Evolutionary conservation across 352 stramenopile genomes (phyloP).

Genomic region (Pythium insidiosum): DNA sequence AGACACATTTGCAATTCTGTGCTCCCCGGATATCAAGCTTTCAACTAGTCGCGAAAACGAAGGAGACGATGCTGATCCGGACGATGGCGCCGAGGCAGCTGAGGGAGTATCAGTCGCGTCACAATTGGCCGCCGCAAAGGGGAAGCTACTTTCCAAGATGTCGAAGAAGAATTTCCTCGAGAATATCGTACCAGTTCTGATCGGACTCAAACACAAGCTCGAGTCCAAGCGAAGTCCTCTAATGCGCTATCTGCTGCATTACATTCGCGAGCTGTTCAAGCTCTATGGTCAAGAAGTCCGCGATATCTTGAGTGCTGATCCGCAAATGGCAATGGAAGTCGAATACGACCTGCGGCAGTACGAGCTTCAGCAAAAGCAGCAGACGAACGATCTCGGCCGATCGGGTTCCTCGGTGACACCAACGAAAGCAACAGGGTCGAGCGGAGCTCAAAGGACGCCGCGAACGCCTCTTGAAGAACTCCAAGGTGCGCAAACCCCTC

Average conservation of each 20-base stretch:
- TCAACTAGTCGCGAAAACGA: constrained; percentile 34
- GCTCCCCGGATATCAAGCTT: constrained; percentile 84
- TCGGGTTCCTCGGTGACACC: no score
- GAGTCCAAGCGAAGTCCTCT: constrained; percentile 91
- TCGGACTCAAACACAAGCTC: constrained; percentile 93
- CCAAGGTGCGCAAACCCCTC: constrained; percentile 7
- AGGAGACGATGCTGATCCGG: constrained; percentile 54
- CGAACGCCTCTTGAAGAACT: constrained; percentile 12
- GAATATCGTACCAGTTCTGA: constrained; percentile 94
- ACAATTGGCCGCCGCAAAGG: constrained; percentile 86
- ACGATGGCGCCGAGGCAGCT: constrained; percentile 37
- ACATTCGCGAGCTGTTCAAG: constrained; percentile 93
- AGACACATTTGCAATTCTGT: constrained; percentile 84
- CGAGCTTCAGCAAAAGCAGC: constrained; percentile 54
- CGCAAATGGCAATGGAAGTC: constrained; percentile 92
- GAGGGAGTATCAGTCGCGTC: constrained; percentile 34
- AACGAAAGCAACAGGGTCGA: no score
- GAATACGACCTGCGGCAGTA: constrained; percentile 92
- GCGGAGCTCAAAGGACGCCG: no score
- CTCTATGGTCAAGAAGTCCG: constrained; percentile 91
- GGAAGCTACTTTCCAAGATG: constrained; percentile 92
- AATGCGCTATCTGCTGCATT: constrained; percentile 91
- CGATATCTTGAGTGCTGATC: constrained; percentile 89
- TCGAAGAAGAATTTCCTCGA: constrained; percentile 97
- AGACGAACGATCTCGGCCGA: constrained; percentile 27